Conservation (phyloP, 805 yeast species). For the baker's yeast (Saccharomyces cerevisiae) region DNA sequence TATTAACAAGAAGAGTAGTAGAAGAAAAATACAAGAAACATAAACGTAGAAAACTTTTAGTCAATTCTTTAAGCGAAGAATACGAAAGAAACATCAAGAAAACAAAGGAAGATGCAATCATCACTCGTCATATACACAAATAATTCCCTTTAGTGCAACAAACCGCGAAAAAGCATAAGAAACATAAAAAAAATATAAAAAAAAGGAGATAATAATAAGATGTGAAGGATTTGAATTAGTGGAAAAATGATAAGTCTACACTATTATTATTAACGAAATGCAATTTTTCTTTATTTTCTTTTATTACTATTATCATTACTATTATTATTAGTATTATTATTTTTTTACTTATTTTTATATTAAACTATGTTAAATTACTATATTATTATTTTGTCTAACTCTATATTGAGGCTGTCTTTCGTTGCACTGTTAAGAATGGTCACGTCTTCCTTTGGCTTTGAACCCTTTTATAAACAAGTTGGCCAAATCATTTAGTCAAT, state of each 20-base stretch:
- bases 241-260: background rate
- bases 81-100: slow-evolving; percentile 1
- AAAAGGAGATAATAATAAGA: background rate
- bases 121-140: background rate
- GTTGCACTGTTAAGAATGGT: background rate
- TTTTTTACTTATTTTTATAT: background rate
- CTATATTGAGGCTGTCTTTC: background rate
- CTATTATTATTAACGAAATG: background rate
- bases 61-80: slow-evolving; percentile 2
- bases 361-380: background rate
- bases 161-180: background rate
- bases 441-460: background rate
- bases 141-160: background rate
- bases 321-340: background rate
- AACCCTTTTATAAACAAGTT: too few relatives aligned
- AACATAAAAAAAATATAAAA: background rate
- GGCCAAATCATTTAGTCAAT: too few relatives aligned
- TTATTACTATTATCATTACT: background rate
- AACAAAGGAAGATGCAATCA: background rate
- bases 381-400: background rate
- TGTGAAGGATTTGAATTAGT: background rate
- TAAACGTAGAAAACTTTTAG: background rate
- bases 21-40: background rate
- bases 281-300: background rate
- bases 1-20: slow-evolving; percentile 1